Percentiles rank a stretch among this genome's conserved stretches.
These are phyloP conservation scores for Spiromastix sp. DNA, from an alignment of 2,329 filamentous ascomycete genomes.

Conservation along the genomic window DNA sequence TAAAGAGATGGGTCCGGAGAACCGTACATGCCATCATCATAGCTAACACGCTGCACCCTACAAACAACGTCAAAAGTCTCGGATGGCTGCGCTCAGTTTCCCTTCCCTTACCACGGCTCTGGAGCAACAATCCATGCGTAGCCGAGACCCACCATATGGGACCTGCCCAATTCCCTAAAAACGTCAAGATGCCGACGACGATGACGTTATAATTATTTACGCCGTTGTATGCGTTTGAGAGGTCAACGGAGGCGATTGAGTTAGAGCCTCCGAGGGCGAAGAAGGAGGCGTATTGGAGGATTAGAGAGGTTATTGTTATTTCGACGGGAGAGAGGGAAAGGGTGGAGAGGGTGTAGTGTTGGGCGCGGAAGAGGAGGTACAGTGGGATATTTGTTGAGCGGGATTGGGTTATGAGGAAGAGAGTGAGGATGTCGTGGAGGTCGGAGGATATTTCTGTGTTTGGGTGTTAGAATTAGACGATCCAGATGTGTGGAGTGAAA, in stretches of 20 bases:
- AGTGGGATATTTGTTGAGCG: conserved; percentile 76
- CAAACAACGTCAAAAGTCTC: conserved; percentile 59
- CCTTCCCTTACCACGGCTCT: background rate
- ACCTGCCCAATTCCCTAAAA: conserved; percentile 83
- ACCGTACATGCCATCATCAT: conserved; percentile 85
- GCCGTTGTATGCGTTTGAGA: conserved; percentile 93
- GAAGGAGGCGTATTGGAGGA: conserved; percentile 74
- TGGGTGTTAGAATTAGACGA: background rate
- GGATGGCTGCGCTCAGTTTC: conserved; percentile 19
- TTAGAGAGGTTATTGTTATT: conserved; percentile 58
- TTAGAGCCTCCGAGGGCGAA: conserved; percentile 89
- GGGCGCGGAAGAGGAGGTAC: conserved; percentile 62
- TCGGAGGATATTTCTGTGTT: conserved; percentile 16
- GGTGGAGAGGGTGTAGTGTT: conserved; percentile 43
- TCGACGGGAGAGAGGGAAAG: conserved; percentile 39
- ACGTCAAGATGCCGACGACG: conserved; percentile 75
- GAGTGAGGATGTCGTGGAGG: conserved; percentile 59
- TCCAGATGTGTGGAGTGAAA: no score
- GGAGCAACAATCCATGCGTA: conserved; percentile 28
- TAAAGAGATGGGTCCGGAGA: conserved; percentile 81
- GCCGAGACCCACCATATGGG: conserved; percentile 77
- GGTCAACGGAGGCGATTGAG: conserved; percentile 87
- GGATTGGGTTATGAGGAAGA: conserved; percentile 81
- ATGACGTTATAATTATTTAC: conserved; percentile 67
- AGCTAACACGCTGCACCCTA: conserved; percentile 52